Evolutionary conservation across 83 land plant genomes (phyloP).

Genomic region (Picea mariana): DNA sequence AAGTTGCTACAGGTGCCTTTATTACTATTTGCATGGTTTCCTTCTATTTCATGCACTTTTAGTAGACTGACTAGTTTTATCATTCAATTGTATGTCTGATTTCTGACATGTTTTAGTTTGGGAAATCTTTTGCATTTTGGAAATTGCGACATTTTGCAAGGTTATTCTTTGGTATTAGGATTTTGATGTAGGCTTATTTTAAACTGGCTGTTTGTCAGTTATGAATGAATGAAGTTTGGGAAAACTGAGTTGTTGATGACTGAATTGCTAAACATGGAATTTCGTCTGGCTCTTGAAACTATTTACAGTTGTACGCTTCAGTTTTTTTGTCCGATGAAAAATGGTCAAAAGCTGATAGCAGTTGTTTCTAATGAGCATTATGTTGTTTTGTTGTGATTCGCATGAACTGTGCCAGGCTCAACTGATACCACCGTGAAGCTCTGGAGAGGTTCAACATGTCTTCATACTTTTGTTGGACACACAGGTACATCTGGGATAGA

Average conservation of each 20-base stretch:
- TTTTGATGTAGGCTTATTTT: not conserved
- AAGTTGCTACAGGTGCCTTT: constrained; percentile 75
- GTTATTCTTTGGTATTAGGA: not conserved
- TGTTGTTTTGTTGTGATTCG: not conserved
- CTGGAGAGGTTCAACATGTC: constrained; percentile 77
- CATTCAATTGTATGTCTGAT: not conserved
- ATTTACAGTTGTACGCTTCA: too few relatives aligned
- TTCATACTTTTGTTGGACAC: constrained; percentile 81
- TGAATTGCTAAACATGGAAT: not conserved
- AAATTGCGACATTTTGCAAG: too few relatives aligned
- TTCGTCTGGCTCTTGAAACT: not conserved
- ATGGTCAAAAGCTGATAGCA: not conserved
- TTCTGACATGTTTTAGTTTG: not conserved
- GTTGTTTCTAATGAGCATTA: not conserved
- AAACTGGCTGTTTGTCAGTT: not conserved
- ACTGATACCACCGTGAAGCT: constrained; percentile 84
- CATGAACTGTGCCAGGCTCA: constrained; percentile 54
- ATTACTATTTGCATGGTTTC: not conserved
- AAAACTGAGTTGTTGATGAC: not conserved
- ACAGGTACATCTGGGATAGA: constrained; percentile 47
- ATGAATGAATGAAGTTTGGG: not conserved
- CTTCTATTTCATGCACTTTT: not conserved
- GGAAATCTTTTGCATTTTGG: not conserved
- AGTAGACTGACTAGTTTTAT: not conserved
- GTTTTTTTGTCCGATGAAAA: not conserved